These are phyloP conservation scores for Neckera pumila DNA, from an alignment of 225 moss, liverwort and hornwort species.

Conservation along the genomic window DNA sequence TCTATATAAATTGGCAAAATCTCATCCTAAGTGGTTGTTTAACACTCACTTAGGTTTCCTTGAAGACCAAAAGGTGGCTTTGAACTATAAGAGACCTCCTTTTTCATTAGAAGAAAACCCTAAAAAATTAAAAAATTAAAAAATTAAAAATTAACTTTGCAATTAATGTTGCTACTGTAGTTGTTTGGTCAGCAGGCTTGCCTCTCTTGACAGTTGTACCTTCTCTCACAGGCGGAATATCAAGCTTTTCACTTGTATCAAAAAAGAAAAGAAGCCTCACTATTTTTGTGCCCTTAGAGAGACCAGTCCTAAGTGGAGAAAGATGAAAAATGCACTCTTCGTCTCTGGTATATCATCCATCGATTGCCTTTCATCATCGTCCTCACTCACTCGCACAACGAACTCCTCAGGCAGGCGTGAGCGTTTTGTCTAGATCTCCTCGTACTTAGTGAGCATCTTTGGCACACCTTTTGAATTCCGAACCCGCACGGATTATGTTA, in stretches of 20 bases:
- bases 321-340: neutral
- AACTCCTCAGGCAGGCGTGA: neutral
- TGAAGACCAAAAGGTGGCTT: neutral
- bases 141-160: neutral
- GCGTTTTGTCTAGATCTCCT: slow-evolving; percentile 20
- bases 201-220: neutral
- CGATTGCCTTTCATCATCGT: neutral
- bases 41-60: neutral
- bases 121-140: neutral
- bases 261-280: no score
- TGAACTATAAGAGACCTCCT: accelerated
- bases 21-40: neutral
- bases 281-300: neutral
- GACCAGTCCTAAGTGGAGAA: neutral
- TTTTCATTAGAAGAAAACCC: neutral
- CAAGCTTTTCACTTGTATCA: neutral
- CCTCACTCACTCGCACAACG: neutral
- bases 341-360: neutral
- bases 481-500: neutral
- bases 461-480: neutral
- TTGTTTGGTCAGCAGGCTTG: neutral
- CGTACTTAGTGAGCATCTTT: slow-evolving; percentile 20
- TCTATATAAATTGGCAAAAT: neutral
- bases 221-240: neutral
- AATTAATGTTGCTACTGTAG: neutral